phyloP scores from a whole-genome alignment of 2,329 filamentous ascomycete species.

The Paecilomyces niveus region DNA sequence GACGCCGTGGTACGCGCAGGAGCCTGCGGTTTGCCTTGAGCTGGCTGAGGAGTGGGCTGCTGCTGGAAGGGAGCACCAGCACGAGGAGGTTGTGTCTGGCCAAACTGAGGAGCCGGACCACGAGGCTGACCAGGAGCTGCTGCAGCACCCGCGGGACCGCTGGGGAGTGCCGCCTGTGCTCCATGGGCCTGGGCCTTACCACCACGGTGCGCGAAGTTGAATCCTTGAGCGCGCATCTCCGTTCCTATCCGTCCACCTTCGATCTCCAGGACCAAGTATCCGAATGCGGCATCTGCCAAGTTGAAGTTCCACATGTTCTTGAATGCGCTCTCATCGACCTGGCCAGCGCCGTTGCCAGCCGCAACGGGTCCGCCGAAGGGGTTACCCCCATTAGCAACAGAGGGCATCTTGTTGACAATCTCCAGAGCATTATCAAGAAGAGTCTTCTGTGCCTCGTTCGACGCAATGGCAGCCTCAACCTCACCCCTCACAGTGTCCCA shows the following conservation, averaged over 20 bases:
- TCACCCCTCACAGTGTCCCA: slow-evolving; percentile 98
- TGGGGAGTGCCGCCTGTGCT: slow-evolving; percentile 15
- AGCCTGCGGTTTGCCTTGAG: slow-evolving; percentile 22
- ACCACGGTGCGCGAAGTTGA: slow-evolving; percentile 96
- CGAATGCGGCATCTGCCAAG: slow-evolving; percentile 92
- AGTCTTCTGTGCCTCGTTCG: slow-evolving; percentile 90
- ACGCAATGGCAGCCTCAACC: slow-evolving; percentile 86
- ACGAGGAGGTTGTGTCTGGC: slow-evolving; percentile 31
- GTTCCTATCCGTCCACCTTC: slow-evolving; percentile 94
- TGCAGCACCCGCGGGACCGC: slow-evolving; percentile 24
- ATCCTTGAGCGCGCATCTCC: slow-evolving; percentile 96
- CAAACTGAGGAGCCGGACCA: slow-evolving; percentile 32
- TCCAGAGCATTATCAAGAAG: slow-evolving; percentile 84
- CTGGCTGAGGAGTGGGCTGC: slow-evolving; percentile 20
- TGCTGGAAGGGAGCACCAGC: slow-evolving; percentile 22
- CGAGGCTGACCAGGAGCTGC: slow-evolving; percentile 29
- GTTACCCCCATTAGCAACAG: slow-evolving; percentile 88
- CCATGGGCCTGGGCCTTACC: slow-evolving; percentile 59
- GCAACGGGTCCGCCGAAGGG: slow-evolving; percentile 84
- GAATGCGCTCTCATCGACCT: slow-evolving; percentile 97
- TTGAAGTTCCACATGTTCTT: slow-evolving; percentile 99
- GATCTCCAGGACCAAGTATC: slow-evolving; percentile 89
- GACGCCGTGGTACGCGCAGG: slow-evolving; percentile 27
- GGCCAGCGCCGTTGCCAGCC: slow-evolving; percentile 64
- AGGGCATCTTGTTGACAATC: slow-evolving; percentile 97